Conservation (phyloP, 306 rosid genomes). For the Mimosa pudica region DNA sequence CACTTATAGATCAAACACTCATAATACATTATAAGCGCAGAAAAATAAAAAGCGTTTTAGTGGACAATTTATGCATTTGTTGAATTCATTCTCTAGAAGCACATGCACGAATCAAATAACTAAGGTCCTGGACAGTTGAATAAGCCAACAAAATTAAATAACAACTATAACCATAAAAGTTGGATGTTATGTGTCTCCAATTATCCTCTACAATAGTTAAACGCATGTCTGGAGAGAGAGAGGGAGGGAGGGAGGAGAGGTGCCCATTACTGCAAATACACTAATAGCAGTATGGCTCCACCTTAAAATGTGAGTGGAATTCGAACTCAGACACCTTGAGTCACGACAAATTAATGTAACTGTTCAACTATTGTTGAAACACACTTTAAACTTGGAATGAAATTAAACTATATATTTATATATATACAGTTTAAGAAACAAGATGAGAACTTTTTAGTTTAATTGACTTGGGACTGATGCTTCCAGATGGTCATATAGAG, state of each 20-base stretch:
- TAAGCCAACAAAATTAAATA: not conserved
- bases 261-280: not conserved
- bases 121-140: not conserved
- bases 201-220: not conserved
- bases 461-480: not conserved
- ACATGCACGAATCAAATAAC: not conserved
- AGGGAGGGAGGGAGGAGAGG: not conserved
- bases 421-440: not conserved
- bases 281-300: not conserved
- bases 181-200: not conserved
- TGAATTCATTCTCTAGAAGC: not conserved
- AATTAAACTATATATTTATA: not conserved
- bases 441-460: not conserved
- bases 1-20: not conserved
- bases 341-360: not conserved
- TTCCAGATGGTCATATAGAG: not conserved
- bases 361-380: not conserved
- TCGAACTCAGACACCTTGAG: constrained; percentile 8
- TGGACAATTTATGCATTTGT: not conserved
- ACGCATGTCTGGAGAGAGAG: not conserved
- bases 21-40: too few relatives aligned
- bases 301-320: constrained; percentile 3
- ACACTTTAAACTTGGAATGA: not conserved
- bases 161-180: not conserved
- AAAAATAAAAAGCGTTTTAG: not conserved